Evolutionary conservation across 2,329 filamentous ascomycete species (phyloP), one percentile per base, ranked within the genome.

Genomic region (Elsinoe australis): DNA sequence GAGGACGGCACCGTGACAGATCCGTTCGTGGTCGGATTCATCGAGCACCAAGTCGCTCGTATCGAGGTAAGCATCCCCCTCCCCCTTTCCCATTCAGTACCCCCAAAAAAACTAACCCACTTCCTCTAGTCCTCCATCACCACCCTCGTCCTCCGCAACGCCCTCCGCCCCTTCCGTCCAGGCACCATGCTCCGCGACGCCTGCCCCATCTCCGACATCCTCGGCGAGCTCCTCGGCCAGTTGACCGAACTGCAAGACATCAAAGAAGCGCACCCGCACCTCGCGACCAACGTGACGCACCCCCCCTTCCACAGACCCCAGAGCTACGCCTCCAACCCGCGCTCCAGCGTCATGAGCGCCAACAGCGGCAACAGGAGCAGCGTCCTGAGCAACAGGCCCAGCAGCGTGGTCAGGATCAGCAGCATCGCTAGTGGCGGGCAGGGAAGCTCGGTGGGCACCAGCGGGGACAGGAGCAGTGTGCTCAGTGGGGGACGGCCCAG

Each of bases 21-120:
- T 71, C 75, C 79, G 47, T 90, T 94, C 66, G 71, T 96, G 66
- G 69, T 94, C 49, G 88, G 87, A 60, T 87, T 98, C 60, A 77
- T 96, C 64, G 89, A 94, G 63, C 89, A 96, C 63, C 88, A 95
- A 74, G 85, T 98, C 57, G 89, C 85, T 63, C 80, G 92, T 60
- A 94, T 98, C 63, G 92, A 98, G 80, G 88, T 94, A 72, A 67
- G 82, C 68, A 26, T 46, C 39, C 21, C 19, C 10, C 35, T 14
- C 22, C 6, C 21, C 21, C 17, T 48, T 38, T n/a, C 19, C 7
- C 15, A 3, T 15, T 39, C 19, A 21, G 10, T 8, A 48, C 10
- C 2, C n/a, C 9, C 6, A 33, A 36, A 47, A 5, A 14, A n/a
- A 17, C 3, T 24, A n/a, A 15, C 29, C 10, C 29, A 6, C 28